Percentiles rank a stretch among this genome's conserved stretches.
phyloP scores from a whole-genome alignment of 2,329 filamentous ascomycete species.

The Leptographium lundbergii region DNA sequence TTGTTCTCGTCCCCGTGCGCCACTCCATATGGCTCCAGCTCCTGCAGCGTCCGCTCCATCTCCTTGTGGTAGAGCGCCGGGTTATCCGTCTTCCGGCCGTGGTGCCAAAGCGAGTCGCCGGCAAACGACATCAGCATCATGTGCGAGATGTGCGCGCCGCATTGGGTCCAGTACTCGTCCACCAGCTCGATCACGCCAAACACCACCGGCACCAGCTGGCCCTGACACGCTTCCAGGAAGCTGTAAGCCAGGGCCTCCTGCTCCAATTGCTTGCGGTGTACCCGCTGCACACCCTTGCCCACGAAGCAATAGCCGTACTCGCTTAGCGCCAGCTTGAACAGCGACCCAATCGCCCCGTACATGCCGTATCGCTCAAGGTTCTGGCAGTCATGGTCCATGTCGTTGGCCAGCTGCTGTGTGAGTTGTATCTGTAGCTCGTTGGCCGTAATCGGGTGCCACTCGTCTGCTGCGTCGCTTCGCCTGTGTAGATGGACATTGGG shows the following conservation, averaged over 20 bases:
- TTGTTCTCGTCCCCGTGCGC: not conserved
- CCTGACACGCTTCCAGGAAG: constrained; percentile 4
- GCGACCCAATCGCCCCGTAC: constrained; percentile 3
- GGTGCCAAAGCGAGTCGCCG: constrained; percentile 1
- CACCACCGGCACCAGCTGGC: constrained; percentile 8
- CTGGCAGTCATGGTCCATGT: constrained; percentile 4
- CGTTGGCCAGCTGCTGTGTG: not conserved
- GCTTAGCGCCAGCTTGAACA: constrained; percentile 8
- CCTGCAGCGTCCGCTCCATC: not conserved
- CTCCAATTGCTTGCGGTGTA: not conserved
- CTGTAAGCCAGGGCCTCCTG: constrained; percentile 4
- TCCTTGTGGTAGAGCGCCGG: not conserved
- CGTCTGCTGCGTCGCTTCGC: not conserved
- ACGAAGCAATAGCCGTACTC: constrained; percentile 11
- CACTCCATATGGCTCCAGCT: constrained; percentile 1
- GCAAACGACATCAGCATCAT: constrained; percentile 12
- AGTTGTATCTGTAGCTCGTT: not conserved
- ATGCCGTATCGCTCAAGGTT: not conserved
- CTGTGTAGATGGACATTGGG: constrained; percentile 2
- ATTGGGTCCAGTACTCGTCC: constrained; percentile 2
- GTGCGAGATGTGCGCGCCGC: constrained; percentile 4
- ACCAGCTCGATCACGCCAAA: constrained; percentile 9
- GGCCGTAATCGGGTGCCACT: not conserved
- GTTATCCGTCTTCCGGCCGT: not conserved
- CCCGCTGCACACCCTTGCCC: constrained; percentile 7